Conservation (phyloP, 2,329 filamentous ascomycete species). For the Fusarium coffeatum region DNA sequence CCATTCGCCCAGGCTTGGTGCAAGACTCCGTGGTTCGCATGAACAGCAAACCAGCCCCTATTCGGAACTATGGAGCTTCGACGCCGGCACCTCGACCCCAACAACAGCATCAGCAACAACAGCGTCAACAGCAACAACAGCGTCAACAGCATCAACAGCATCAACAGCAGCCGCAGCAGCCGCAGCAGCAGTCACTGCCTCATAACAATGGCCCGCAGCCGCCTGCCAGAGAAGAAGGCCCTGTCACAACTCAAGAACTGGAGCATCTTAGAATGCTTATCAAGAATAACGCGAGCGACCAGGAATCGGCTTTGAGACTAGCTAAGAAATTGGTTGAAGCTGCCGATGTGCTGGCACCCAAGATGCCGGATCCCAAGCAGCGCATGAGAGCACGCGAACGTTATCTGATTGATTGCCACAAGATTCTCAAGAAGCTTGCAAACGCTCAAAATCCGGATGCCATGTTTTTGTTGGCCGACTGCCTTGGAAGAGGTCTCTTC, state of each 20-base stretch:
- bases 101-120: slow-evolving; percentile 35
- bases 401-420: slow-evolving; percentile 87
- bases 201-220: slow-evolving; percentile 39
- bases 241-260: slow-evolving; percentile 82
- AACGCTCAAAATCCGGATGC: slow-evolving; percentile 80
- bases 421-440: slow-evolving; percentile 89
- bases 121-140: slow-evolving; percentile 47
- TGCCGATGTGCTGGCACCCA: slow-evolving; percentile 76
- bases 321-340: slow-evolving; percentile 91
- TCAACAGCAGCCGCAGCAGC: slow-evolving; percentile 50
- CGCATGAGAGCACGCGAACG: slow-evolving; percentile 82
- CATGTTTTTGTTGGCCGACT: slow-evolving; percentile 94
- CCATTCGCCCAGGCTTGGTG: slow-evolving; percentile 72
- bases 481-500: slow-evolving; percentile 83
- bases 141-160: slow-evolving; percentile 40
- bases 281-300: slow-evolving; percentile 78
- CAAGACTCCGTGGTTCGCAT: slow-evolving; percentile 67
- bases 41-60: slow-evolving; percentile 67
- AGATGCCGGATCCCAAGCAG: slow-evolving; percentile 74
- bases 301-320: slow-evolving; percentile 75
- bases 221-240: slow-evolving; percentile 48
- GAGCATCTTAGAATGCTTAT: slow-evolving; percentile 77
- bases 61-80: slow-evolving; percentile 66
- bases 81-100: slow-evolving; percentile 49
- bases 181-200: slow-evolving; percentile 50